Conservation (phyloP, 129 eudicot species). For the Ambrosia trifida region DNA sequence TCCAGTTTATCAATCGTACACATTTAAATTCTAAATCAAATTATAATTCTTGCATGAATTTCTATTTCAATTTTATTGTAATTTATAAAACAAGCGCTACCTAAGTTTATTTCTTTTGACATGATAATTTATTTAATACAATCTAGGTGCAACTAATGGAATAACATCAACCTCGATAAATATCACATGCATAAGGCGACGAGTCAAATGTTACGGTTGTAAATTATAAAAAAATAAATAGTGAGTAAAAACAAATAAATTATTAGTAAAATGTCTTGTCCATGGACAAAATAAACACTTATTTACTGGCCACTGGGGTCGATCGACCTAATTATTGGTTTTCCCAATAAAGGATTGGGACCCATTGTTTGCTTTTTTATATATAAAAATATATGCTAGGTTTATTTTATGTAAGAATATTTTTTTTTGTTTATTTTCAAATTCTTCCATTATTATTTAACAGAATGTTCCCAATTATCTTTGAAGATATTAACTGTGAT, state of each 20-base stretch:
- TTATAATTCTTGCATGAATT: too few relatives aligned
- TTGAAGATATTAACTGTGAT: too few relatives aligned
- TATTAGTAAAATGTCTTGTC: conserved; percentile 17
- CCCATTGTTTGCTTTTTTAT: conserved; percentile 17
- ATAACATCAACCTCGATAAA: conserved; percentile 47
- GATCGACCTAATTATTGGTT: conserved; percentile 38
- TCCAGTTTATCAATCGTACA: too few relatives aligned
- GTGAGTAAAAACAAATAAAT: background rate
- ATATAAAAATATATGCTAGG: background rate
- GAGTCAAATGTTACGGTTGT: conserved; percentile 41
- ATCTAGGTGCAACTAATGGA: conserved; percentile 35
- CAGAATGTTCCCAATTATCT: background rate
- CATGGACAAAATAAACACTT: conserved; percentile 34
- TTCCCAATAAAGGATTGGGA: conserved; percentile 29
- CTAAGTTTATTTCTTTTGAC: background rate
- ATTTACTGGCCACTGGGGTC: conserved; percentile 32
- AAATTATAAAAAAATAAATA: background rate
- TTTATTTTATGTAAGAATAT: background rate
- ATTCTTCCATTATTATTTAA: background rate
- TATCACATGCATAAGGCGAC: conserved; percentile 38
- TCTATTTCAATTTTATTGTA: too few relatives aligned
- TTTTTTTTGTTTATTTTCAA: background rate
- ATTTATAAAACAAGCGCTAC: too few relatives aligned
- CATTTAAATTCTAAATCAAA: too few relatives aligned
- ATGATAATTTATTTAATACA: background rate